Conservation (phyloP, 106 monocot species). For the Platanthera zijinensis region DNA sequence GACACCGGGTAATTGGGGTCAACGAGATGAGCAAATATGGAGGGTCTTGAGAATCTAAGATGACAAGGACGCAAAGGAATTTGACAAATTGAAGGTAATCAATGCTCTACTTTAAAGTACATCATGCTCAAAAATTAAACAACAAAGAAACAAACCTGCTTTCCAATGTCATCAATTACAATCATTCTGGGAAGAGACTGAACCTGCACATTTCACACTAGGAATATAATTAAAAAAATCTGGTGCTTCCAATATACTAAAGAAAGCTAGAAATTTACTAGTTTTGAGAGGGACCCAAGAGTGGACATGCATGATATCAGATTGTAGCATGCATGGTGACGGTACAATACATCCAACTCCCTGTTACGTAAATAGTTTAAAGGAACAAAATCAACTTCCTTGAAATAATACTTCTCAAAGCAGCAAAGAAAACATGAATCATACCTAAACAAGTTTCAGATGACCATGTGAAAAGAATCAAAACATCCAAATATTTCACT, state of each 20-base stretch:
- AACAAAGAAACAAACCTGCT: conserved; percentile 45
- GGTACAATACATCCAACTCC: conserved; percentile 81
- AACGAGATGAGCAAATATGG: too few relatives aligned
- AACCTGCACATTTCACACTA: conserved; percentile 43
- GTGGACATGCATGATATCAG: conserved; percentile 62
- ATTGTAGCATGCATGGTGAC: conserved; percentile 68
- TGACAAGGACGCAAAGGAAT: neutral
- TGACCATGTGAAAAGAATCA: neutral
- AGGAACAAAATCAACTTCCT: neutral
- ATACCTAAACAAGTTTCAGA: neutral
- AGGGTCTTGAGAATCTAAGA: neutral
- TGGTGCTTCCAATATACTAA: neutral
- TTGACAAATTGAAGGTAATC: neutral
- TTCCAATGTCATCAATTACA: conserved; percentile 94
- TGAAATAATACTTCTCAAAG: neutral
- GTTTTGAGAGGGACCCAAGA: conserved; percentile 80
- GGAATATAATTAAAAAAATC: neutral
- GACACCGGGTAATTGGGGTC: too few relatives aligned
- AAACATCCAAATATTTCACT: neutral
- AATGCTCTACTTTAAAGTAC: neutral
- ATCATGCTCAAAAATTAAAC: conserved; percentile 3
- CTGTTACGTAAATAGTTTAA: conserved; percentile 20
- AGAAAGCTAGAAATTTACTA: conserved; percentile 33
- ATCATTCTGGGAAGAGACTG: conserved; percentile 99
- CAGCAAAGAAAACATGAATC: neutral